Evolutionary conservation across 345 rosid species (phyloP), one percentile per base, ranked within the genome.

Genomic region (Linum lewisii): DNA sequence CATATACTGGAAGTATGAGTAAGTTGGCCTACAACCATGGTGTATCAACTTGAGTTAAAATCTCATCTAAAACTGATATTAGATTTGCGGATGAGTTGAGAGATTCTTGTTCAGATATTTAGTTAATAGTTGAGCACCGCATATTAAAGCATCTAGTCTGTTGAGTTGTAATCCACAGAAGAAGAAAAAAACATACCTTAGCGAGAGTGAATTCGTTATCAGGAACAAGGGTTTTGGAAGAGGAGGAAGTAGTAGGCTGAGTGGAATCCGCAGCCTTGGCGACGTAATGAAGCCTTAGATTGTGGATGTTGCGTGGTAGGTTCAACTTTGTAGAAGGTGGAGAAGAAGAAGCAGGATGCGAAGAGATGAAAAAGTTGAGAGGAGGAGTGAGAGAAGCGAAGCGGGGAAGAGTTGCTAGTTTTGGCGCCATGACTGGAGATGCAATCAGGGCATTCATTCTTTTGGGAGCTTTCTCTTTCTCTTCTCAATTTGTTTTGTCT

Each of bases 141-240:
- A 24, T 6, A 5, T 23, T 61, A 32, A 2, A 56, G 5, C 6
- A 13, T 7, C n/a, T 16, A 24, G 25, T 4, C 11, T 21, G 18
- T 14, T 8, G 25, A 56, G 1, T 2, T 7, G 37, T 7, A 32
- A 14, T 2, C 24, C 18, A 24, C 3, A 29, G n/a, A 7, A 19
- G 11, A 51, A 29, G 5, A 29, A 53, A 21, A n/a, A 26, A 20
- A 10, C 29, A 24, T 10, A 89, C 97, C 92, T 90, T 86, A 57
- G 92, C 89, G 23, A 90, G 78, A 62, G 92, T 66, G 72, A 90
- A 83, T 64, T 79, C 97, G 14, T 84, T 85, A 52, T 90, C 97
- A 57, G 88, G 57, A 59, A 85, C 81, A 60, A 77, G 22, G 47
- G 80, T 29, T 57, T 81, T 80, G 62, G 73, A 62, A 51, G 71